phyloP scores from a whole-genome alignment of 108 stramenopile genomes.

The Asterionellopsis glacialis region DNA sequence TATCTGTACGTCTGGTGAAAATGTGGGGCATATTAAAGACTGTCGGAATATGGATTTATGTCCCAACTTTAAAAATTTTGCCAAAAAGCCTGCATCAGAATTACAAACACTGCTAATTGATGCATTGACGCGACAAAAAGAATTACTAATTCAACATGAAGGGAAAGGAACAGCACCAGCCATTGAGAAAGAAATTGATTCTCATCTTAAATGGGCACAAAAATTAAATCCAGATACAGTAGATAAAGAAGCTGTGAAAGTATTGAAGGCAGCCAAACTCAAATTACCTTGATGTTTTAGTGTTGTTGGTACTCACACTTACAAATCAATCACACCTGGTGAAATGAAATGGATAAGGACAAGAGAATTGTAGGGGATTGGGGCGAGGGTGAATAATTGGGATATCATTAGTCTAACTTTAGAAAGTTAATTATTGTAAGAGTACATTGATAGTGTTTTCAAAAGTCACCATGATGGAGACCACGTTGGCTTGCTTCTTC shows the following conservation, averaged over 20 bases:
- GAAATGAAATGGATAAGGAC: too few species aligned
- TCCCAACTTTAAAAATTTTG: slow-evolving; percentile 72
- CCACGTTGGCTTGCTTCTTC: slow-evolving; percentile 54
- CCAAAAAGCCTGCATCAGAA: slow-evolving; percentile 57
- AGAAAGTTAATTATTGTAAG: neutral
- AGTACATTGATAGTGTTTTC: neutral
- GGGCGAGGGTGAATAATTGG: too few species aligned
- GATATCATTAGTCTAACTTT: too few species aligned
- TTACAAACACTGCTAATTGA: slow-evolving; percentile 56
- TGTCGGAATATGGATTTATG: slow-evolving; percentile 43
- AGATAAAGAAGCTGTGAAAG: slow-evolving; percentile 81
- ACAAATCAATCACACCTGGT: neutral
- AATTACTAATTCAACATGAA: slow-evolving; percentile 54
- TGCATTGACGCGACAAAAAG: slow-evolving; percentile 68
- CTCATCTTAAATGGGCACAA: slow-evolving; percentile 68
- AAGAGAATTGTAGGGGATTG: too few species aligned
- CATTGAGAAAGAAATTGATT: slow-evolving; percentile 70
- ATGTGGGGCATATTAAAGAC: slow-evolving; percentile 77
- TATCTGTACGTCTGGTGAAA: slow-evolving; percentile 70
- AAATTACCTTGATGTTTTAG: slow-evolving; percentile 4
- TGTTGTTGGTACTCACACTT: neutral
- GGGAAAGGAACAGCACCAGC: slow-evolving; percentile 47
- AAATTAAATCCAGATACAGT: slow-evolving; percentile 72
- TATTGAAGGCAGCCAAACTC: slow-evolving; percentile 62
- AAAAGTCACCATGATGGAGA: slow-evolving; percentile 2